phyloP scores from a whole-genome alignment of 140 eudicot species.

The Stevia rebaudiana region DNA sequence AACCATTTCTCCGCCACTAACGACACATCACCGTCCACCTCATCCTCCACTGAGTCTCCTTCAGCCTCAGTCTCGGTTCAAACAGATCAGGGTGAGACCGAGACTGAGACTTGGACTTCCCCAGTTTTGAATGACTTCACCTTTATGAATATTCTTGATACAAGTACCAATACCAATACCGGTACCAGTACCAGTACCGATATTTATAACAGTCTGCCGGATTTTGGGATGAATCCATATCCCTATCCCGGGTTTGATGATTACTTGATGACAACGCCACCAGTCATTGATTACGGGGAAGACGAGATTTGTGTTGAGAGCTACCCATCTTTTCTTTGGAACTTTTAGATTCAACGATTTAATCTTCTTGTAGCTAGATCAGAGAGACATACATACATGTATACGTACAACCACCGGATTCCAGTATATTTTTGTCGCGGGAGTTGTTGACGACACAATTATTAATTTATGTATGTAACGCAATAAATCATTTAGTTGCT shows the following conservation, averaged over 20 bases:
- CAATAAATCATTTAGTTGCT: background rate
- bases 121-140: background rate
- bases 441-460: slow-evolving; percentile 3
- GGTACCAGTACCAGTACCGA: background rate
- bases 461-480: background rate
- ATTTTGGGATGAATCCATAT: slow-evolving; percentile 31
- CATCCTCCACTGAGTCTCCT: background rate
- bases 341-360: slow-evolving; percentile 15
- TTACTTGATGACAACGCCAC: slow-evolving; percentile 12
- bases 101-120: too few relatives aligned
- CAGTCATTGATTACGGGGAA: background rate
- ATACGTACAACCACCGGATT: background rate
- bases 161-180: background rate
- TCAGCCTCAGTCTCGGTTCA: background rate
- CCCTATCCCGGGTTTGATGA: slow-evolving; percentile 55
- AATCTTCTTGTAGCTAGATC: background rate
- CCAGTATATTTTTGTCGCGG: slow-evolving; percentile 25
- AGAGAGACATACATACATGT: too few relatives aligned
- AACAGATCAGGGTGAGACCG: background rate
- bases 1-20: background rate
- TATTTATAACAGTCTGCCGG: slow-evolving; percentile 17
- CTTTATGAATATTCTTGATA: background rate
- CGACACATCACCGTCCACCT: background rate
- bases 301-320: background rate
- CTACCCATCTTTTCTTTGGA: slow-evolving; percentile 33